Conservation (phyloP, 495 filamentous ascomycete species). For the Penicillium waksmanii region DNA sequence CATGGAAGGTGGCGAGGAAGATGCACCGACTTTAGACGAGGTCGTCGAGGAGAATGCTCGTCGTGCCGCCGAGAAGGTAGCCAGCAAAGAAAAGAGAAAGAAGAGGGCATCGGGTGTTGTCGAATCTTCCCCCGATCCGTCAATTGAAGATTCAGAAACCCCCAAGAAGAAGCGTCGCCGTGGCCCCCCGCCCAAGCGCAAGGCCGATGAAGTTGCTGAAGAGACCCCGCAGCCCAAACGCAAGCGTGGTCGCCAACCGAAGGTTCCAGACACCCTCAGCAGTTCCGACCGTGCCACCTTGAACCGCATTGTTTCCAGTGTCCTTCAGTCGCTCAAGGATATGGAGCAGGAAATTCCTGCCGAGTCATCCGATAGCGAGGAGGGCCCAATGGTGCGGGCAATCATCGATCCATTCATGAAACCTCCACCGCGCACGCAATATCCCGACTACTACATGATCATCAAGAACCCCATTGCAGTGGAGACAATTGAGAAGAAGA, state of each 20-base stretch:
- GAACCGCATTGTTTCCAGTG: slow-evolving; percentile 71
- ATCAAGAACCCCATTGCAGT: slow-evolving; percentile 92
- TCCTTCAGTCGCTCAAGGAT: slow-evolving; percentile 78
- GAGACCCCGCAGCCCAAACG: slow-evolving; percentile 78
- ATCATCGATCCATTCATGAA: slow-evolving; percentile 96
- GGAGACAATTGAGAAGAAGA: slow-evolving; percentile 88
- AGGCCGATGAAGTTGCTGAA: slow-evolving; percentile 77
- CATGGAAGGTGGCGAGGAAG: slow-evolving; percentile 92
- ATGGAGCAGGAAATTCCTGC: slow-evolving; percentile 67
- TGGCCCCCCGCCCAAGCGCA: slow-evolving; percentile 80
- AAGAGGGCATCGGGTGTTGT: slow-evolving; percentile 42
- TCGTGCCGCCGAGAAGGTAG: slow-evolving; percentile 76
- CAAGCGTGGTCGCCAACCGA: slow-evolving; percentile 78
- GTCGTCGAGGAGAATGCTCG: slow-evolving; percentile 88
- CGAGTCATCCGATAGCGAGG: slow-evolving; percentile 64
- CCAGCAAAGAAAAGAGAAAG: slow-evolving; percentile 67
- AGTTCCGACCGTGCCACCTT: slow-evolving; percentile 57
- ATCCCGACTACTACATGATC: slow-evolving; percentile 91
- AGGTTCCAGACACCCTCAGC: slow-evolving; percentile 58
- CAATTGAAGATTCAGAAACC: slow-evolving; percentile 78
- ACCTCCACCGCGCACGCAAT: slow-evolving; percentile 81
- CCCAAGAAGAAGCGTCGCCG: slow-evolving; percentile 75
- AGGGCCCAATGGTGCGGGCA: slow-evolving; percentile 63
- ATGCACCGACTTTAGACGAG: slow-evolving; percentile 69
- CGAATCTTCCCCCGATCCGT: slow-evolving; percentile 77